Base-by-base conservation (phyloP, 768 basidiomycete genomes). In the Amylocystis lapponica region DNA sequence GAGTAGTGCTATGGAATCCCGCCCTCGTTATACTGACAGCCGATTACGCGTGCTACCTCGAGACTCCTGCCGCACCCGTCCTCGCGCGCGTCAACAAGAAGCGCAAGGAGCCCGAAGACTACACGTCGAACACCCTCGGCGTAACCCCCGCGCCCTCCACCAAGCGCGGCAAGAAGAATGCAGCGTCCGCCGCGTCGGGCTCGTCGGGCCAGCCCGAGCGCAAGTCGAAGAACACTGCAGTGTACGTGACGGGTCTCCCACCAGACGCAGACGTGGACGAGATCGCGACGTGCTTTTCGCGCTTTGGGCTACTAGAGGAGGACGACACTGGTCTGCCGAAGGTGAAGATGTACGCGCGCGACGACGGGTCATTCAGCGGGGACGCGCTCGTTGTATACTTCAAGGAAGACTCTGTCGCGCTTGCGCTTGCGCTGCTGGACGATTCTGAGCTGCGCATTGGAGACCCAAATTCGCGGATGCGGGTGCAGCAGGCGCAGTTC, bases 341-440 rank as follows among this genome's bases (percentile, higher is more conserved):
- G 59, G 77, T 98, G 60, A 99, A 99, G 71, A 73, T 98, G 70
- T 99, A 99, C 63, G 86, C 87, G 35, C 79, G 78, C 46, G 90
- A 89, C 5, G 79, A 88, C 47, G 93, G 94, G 26, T 59, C 75
- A 20, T 96, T 97, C 64, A 96, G 79, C 53, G 95, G 96, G 29
- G 95, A 98, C 52, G 95, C 93, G 2, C 66, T 98, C 51, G 83
- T 99, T 45, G 92, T 97, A 26, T 99, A 88, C 64, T 95, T 97
- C 74, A 96, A 96, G 63, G 92, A 95, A 61, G 94, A 92, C 47
- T 90, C 86, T n/a, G 96, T 98, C 16, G 65, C 69, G 3, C 71
- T 98, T 41, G 95, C 94, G 8, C 58, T 88, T 48, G 85, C 73
- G 52, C 70, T 98, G 41, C 69, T 98, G 47, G 94, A 97, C 60